Base-by-base conservation (phyloP, 2,329 filamentous ascomycete genomes). In the Xylariales sp. region DNA sequence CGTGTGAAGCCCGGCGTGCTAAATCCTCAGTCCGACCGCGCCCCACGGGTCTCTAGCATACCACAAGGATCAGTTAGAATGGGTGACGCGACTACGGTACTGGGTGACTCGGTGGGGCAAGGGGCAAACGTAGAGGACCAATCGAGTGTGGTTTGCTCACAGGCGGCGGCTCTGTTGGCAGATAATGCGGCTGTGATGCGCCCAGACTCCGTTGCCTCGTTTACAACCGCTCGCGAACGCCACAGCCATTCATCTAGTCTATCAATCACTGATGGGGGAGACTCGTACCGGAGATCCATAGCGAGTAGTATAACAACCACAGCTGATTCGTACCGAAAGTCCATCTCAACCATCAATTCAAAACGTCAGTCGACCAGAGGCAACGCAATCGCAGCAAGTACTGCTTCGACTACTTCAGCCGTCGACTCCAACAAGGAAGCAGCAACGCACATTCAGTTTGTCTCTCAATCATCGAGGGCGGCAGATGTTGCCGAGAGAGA, bases 291-390 rank as follows among this genome's bases (percentile, higher is more conserved):
- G 16, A 45, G 49, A 20, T 52, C 51, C 14, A 35, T 37, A 22
- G 28, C 38, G 4, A 33, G 28, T 18, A 25, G 20, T 11, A 24
- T 25, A 8, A 40, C 38, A 12, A 25, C 19, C 12, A 40, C 38
- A n/a, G 18, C 28, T 12, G 29, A 33, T 12, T 40, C 38, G 4
- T 22, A 32, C 20, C 28, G 29, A n/a, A 24, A 18, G 5, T 40
- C 38, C 6, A 38, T 33, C 19, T 40, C 40, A 16, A 51, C 52
- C 8, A 38, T 31, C 19, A 34, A 35, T 22, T 45, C 48, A 3
- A 40, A 43, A 33, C 40, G 35, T 31, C 45, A 42, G 18, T 55
- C 51, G 3, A 49, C 46, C 3, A 41, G 43, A 31, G 51, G 48
- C 34, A 48, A 51, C 15, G n/a, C 38, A 8, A 48, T 45, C 15